phyloP scores from a whole-genome alignment of 768 basidiomycete genomes.

The Porphyrellus cyaneotinctus region DNA sequence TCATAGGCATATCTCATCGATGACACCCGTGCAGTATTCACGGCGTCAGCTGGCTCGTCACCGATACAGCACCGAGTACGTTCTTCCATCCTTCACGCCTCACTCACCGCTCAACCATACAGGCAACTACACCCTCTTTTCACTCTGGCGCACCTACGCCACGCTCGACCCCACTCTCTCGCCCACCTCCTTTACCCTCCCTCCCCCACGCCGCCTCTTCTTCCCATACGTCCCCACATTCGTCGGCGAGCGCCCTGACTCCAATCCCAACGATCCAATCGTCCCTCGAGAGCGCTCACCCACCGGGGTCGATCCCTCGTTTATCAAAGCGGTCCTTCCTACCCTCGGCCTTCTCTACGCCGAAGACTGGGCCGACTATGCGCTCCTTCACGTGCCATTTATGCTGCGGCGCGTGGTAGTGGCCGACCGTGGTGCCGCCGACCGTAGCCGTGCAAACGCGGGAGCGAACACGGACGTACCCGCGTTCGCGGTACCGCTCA shows the following conservation, averaged over 20 bases:
- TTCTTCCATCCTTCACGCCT: constrained; percentile 8
- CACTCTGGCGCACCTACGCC: constrained; percentile 75
- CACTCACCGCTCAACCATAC: not conserved
- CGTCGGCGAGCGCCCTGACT: constrained; percentile 38
- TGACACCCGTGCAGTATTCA: constrained; percentile 42
- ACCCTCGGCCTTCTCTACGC: constrained; percentile 60
- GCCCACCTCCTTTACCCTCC: constrained; percentile 48
- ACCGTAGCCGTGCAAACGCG: constrained; percentile 25
- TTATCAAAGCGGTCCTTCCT: constrained; percentile 74
- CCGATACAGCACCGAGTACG: constrained; percentile 50
- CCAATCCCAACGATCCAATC: constrained; percentile 28
- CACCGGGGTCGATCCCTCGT: constrained; percentile 67
- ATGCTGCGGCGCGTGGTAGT: constrained; percentile 73
- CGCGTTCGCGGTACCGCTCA: constrained; percentile 39
- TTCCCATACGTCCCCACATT: constrained; percentile 68
- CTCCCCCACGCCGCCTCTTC: constrained; percentile 69
- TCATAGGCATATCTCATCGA: too few species aligned
- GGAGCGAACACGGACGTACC: constrained; percentile 20
- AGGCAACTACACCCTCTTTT: constrained; percentile 69
- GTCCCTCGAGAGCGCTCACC: constrained; percentile 43
- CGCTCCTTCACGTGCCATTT: constrained; percentile 63
- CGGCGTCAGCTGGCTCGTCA: constrained; percentile 67
- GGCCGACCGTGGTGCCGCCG: constrained; percentile 73
- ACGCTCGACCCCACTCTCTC: constrained; percentile 49
- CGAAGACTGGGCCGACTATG: constrained; percentile 77